These are phyloP conservation scores for Boletus subcaerulescens DNA, from an alignment of 768 basidiomycete species.

Conservation along the genomic window DNA sequence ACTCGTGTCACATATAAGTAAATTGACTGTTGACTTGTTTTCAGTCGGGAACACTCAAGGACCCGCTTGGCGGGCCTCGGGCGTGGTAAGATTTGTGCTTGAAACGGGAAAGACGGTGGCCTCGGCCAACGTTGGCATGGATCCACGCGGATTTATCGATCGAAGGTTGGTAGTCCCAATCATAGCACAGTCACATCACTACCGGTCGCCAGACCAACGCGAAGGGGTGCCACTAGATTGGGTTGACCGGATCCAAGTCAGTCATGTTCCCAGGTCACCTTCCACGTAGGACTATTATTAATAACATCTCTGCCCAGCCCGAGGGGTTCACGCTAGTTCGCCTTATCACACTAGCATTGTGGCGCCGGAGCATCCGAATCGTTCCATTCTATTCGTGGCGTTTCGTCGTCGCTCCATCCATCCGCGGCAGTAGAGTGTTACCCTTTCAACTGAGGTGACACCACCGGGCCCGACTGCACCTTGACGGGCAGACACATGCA, in stretches of 20 bases:
- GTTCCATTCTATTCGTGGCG: not conserved
- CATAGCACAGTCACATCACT: not conserved
- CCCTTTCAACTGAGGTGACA: constrained; percentile 3
- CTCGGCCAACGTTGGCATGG: not conserved
- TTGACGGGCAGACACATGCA: not conserved
- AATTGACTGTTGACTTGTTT: not conserved
- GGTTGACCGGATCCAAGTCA: not conserved
- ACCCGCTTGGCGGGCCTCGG: not conserved
- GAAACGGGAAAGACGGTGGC: not conserved
- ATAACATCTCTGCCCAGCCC: not conserved
- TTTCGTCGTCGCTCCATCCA: constrained; percentile 1
- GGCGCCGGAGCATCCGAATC: not conserved
- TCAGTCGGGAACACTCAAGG: not conserved
- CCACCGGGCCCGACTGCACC: not conserved
- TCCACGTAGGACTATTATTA: not conserved
- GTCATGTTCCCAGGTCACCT: not conserved
- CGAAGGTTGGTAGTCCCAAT: not conserved
- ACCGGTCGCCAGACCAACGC: not conserved
- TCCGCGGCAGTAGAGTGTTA: constrained; percentile 7
- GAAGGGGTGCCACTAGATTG: not conserved
- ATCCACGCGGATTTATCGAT: not conserved
- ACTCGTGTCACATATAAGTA: no score
- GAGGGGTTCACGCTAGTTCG: not conserved
- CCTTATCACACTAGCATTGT: not conserved
- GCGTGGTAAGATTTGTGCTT: no score